Evolutionary conservation across 2,329 filamentous ascomycete species (phyloP), one percentile per base, ranked within the genome.

Genomic region (Venturia nashicola): DNA sequence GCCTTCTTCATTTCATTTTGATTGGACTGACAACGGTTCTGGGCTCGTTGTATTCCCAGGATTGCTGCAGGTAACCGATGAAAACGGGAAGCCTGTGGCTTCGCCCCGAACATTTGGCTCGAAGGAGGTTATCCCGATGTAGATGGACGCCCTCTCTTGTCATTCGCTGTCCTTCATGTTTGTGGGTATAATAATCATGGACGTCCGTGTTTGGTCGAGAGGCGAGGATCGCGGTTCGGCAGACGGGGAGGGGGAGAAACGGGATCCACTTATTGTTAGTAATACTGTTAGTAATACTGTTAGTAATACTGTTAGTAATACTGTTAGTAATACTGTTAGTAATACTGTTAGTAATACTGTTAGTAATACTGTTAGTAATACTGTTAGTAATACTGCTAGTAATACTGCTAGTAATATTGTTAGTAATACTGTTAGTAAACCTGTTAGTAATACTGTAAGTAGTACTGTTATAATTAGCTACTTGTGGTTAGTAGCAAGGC

Each of bases 21-120:
- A 74, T 39, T 75, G 73, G 72, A 67, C 71, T 40, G 67, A 68
- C 44, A 66, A 68, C 3, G 63, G 68, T 12, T 64, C 61, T 23
- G 67, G 69, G 23, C 51, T 57, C 12, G 72, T 72, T 61, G 68
- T 74, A 14, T 75, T 74, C 54, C 74, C 74, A 8, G 71, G 71
- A 11, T 68, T 76, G 59, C 64, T 74, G 48, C 72, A 75, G 62
- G 61, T 72, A 1, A 65, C 68, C 20, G 70, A 74, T 54, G 73
- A 75, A 42, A 62, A 66, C 12, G 72, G 71, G 1, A 65, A 69
- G 55, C 44, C 62, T n/a, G 57, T 73, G n/a, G 67, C 48, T 12
- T 69, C 69, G 32, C 71, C 73, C 12, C 65, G 70, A 18, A 65
- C 67, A 1, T 73, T 74, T 59, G 72, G 51, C 8, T 36, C 34